Conservation (phyloP, 2,329 filamentous ascomycete species). For the Fusarium oxysporum region DNA sequence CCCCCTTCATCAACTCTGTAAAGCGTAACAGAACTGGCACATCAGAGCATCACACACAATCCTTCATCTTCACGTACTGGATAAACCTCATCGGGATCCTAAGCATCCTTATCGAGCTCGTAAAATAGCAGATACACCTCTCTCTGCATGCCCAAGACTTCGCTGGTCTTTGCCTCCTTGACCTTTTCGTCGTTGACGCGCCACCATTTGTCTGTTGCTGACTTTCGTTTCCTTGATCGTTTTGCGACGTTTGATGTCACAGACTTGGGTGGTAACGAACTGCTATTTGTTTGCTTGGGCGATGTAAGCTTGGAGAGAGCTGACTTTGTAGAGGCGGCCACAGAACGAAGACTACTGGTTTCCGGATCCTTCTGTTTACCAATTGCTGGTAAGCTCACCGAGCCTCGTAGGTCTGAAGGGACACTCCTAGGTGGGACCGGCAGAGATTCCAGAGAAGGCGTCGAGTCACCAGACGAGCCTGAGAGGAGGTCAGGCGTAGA, state of each 20-base stretch:
- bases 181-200: slow-evolving; percentile 97
- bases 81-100: slow-evolving; percentile 33
- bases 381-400: slow-evolving; percentile 43
- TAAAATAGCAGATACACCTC: slow-evolving; percentile 98
- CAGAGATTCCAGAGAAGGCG: slow-evolving; percentile 53
- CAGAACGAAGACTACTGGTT: slow-evolving; percentile 64
- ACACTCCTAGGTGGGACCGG: slow-evolving; percentile 49
- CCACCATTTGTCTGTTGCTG: slow-evolving; percentile 83
- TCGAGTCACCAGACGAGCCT: slow-evolving; percentile 50
- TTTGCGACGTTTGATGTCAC: slow-evolving; percentile 41
- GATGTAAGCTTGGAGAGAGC: slow-evolving; percentile 63
- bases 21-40: neutral
- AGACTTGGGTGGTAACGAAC: slow-evolving; percentile 33
- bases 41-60: slow-evolving; percentile 9
- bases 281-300: slow-evolving; percentile 47
- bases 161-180: slow-evolving; percentile 90
- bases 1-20: neutral
- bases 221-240: slow-evolving; percentile 67
- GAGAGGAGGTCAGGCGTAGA: slow-evolving; percentile 63
- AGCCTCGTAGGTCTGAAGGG: slow-evolving; percentile 44
- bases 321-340: slow-evolving; percentile 67
- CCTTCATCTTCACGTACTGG: neutral
- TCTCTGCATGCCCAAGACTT: slow-evolving; percentile 92
- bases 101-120: slow-evolving; percentile 74
- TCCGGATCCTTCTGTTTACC: slow-evolving; percentile 59